These are phyloP conservation scores for Monosiga brevicollis DNA, from an alignment of 78 protist genomes.

Conservation along the genomic window DNA sequence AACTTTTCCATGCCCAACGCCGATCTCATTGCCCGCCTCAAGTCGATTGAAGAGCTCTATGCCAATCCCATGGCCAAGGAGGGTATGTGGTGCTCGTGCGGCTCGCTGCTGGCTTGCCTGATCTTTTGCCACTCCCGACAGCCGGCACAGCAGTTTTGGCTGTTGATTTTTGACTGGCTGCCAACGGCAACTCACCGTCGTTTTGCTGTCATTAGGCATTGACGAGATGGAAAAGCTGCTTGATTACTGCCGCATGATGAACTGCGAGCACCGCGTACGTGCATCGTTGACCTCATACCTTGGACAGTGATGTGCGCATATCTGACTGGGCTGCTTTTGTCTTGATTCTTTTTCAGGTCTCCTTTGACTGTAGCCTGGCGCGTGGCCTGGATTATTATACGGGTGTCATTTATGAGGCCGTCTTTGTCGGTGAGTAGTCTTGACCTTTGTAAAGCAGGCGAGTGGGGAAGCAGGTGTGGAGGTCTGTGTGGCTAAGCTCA, in stretches of 20 bases:
- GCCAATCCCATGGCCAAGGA: constrained; percentile 33
- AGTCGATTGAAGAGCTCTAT: neutral
- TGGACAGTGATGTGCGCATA: neutral
- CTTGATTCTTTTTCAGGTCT: neutral
- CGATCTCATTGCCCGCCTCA: constrained; percentile 23
- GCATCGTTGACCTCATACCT: too few species aligned
- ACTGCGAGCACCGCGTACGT: neutral
- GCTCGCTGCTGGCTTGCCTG: too few species aligned
- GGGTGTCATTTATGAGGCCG: constrained; percentile 78
- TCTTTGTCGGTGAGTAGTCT: constrained; percentile 13
- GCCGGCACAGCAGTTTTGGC: too few species aligned
- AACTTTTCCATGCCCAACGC: constrained; percentile 1
- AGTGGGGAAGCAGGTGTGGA: neutral
- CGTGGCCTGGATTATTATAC: constrained; percentile 95
- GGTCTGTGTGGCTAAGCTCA: neutral
- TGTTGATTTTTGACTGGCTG: too few species aligned
- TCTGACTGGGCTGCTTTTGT: neutral
- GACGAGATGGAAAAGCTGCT: neutral
- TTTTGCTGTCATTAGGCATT: neutral
- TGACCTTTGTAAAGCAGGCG: neutral
- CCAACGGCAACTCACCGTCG: too few species aligned
- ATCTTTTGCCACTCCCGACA: too few species aligned
- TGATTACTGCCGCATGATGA: neutral
- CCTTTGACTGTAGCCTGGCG: constrained; percentile 74
- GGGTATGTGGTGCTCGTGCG: constrained; percentile 40